A percentile compares a stretch with the other conserved stretches of the same genome.
Evolutionary conservation across 176 grass and related monocot species (phyloP).

Genomic region (Puya raimondii): DNA sequence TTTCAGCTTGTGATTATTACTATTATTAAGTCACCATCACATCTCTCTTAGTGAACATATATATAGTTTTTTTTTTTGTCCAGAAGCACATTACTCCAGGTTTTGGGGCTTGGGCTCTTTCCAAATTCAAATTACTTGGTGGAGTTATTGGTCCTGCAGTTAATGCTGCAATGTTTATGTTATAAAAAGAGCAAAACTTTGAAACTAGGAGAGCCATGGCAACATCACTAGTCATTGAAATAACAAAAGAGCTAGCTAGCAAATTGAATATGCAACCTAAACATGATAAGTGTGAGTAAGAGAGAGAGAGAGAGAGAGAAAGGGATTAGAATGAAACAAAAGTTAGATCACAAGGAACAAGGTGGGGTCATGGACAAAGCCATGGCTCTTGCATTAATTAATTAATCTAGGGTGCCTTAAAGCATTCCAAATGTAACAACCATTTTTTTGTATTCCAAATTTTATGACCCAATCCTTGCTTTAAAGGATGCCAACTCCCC

Average conservation of each 20-base stretch:
- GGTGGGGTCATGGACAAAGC: conserved; percentile 17
- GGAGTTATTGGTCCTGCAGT: conserved; percentile 24
- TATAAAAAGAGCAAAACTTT: conserved; percentile 14
- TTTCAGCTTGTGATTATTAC: conserved; percentile 23
- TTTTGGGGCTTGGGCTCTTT: conserved; percentile 68
- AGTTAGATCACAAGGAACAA: conserved; percentile 34
- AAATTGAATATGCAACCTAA: background rate
- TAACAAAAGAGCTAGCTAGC: conserved; percentile 35
- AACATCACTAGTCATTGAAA: conserved; percentile 25
- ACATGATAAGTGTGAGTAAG: conserved; percentile 22
- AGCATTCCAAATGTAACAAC: conserved; percentile 10
- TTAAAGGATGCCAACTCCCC: conserved; percentile 51
- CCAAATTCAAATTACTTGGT: conserved; percentile 30
- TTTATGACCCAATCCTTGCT: conserved; percentile 25
- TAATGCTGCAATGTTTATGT: conserved; percentile 37
- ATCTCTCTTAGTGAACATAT: conserved; percentile 45
- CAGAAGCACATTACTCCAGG: conserved; percentile 43
- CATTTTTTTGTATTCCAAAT: conserved; percentile 14
- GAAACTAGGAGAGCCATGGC: conserved; percentile 38
- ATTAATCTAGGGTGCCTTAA: conserved; percentile 9
- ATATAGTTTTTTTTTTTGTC: conserved; percentile 5
- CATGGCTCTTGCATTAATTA: conserved; percentile 23
- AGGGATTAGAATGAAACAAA: conserved; percentile 49
- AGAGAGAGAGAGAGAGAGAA: conserved; percentile 17
- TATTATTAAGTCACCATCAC: conserved; percentile 47